Conservation (phyloP, 257 asterid genomes). For the Ocimum tenuiflorum region DNA sequence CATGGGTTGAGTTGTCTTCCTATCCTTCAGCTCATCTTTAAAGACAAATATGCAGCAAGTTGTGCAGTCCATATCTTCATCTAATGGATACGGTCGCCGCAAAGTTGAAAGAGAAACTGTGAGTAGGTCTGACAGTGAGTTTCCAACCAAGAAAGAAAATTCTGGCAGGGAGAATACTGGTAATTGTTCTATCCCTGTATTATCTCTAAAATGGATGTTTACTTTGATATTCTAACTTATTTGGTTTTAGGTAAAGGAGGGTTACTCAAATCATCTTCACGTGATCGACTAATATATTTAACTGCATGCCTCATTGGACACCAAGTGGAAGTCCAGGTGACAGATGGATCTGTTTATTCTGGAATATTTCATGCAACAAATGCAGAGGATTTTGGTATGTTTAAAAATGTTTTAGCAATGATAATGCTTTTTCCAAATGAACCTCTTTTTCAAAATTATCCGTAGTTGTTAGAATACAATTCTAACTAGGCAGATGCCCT, state of each 20-base stretch:
- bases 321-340: conserved; percentile 86
- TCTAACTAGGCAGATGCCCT: not conserved
- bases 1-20: conserved; percentile 23
- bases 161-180: conserved; percentile 43
- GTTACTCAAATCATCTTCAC: conserved; percentile 44
- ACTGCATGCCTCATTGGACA: conserved; percentile 81
- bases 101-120: conserved; percentile 55
- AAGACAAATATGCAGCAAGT: conserved; percentile 67
- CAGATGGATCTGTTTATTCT: conserved; percentile 73
- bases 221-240: conserved; percentile 18
- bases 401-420: not conserved
- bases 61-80: conserved; percentile 57
- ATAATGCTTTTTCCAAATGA: not conserved
- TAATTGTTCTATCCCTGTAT: conserved; percentile 31
- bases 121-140: conserved; percentile 51
- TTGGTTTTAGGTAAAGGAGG: conserved; percentile 54
- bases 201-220: not conserved
- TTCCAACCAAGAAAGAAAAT: conserved; percentile 46
- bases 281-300: conserved; percentile 60
- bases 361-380: conserved; percentile 82
- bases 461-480: not conserved
- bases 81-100: conserved; percentile 78
- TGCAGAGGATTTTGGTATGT: conserved; percentile 82
- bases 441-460: not conserved
- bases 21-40: conserved; percentile 28